Base-by-base conservation (phyloP, 2,329 filamentous ascomycete species). In the Pseudocercospora macadamiae region DNA sequence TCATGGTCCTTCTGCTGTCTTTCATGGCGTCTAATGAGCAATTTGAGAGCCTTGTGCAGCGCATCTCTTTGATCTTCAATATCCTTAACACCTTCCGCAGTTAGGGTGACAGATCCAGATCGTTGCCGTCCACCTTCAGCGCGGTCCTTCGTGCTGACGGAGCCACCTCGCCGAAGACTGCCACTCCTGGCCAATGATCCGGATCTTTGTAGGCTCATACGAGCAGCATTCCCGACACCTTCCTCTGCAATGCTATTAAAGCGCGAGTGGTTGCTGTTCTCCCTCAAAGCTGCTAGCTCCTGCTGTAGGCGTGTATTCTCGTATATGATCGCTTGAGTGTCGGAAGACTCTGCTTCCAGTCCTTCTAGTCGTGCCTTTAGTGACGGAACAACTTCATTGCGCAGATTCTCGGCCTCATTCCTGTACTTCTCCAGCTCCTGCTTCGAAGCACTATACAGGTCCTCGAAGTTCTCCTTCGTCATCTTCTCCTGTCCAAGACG, bases 11-110 rank as follows among this genome's bases (percentile, higher is more conserved):
- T 87, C 66, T 89, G 90, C 74, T 97, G 91, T 71, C 89, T 83
- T 64, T 93, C 89, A 65, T 97, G 92, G 53, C 95, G 87, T 62
- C 93, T 87, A 10, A 97, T 84, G 14, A 99, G 82, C 61, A 86
- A 91, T 77, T 90, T 93, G 54, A 99, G 80, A 5, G 95, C 91
- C 60, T 85, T 86, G 77, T 97, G 95, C 5, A 99, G 81, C 1
- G 93, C 93, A 74, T 99, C 93, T 47, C 95, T 86, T 77, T 99
- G 95, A 42, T 91, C 87, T 75, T 97, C 93, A 9, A 97, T 88
- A 65, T 97, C 93, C 75, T 96, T 96, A 16, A 96, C 85, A 14
- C 65, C 66, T 21, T 72, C 64, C 2, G 64, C 57, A 2, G 54
- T 25, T 18, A 56, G 60, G 68, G 51, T 76, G 51, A 75, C 71